Evolutionary conservation across 78 protist species (phyloP), one percentile per base, ranked within the genome.

Genomic region (Dictyostelium capitatum): DNA sequence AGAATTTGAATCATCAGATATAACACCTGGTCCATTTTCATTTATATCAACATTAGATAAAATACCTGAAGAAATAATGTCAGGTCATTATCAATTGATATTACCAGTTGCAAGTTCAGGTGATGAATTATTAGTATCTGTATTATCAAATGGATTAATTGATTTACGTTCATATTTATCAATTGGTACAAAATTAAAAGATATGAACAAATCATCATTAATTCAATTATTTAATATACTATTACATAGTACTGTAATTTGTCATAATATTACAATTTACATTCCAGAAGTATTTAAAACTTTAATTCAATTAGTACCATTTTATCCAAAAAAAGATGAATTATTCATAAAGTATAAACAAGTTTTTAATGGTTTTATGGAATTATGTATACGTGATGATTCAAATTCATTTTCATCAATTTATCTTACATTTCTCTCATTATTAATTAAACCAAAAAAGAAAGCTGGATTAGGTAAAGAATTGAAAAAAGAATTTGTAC

Each of bases 301-400:
- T 15, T 46, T 87, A 15, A 48, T 75, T 41, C 78, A 54, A 64
- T 51, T 87, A 30, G 32, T 64, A 28, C 67, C 51, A 46, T 59
- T 70, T 72, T 87, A 84, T 30, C 79, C 67, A 64, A n/a, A 47
- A 43, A 87, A 87, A 64, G 84, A 87, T 77, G 93, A 87, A 72
- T 25, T 77, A 30, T 87, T 77, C 51, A 20, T 59, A 28, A 74
- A 32, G 1, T 72, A 65, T 65, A 87, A 87, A 50, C 78, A 74
- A 43, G 6, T 64, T 8, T 56, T 87, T 9, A 77, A 30, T 20
- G 51, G 30, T 32, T 65, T 87, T 53, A 65, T 87, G 83, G 93
- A 87, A 17, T 46, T 62, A 32, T 64, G 73, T 64, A 9, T 87
- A 10, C 57, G 43, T 17, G 93, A 87, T 64, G 85, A 84, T 7